Base-by-base conservation (phyloP, 1,284 basidiomycete genomes). In the Tilletia indica region DNA sequence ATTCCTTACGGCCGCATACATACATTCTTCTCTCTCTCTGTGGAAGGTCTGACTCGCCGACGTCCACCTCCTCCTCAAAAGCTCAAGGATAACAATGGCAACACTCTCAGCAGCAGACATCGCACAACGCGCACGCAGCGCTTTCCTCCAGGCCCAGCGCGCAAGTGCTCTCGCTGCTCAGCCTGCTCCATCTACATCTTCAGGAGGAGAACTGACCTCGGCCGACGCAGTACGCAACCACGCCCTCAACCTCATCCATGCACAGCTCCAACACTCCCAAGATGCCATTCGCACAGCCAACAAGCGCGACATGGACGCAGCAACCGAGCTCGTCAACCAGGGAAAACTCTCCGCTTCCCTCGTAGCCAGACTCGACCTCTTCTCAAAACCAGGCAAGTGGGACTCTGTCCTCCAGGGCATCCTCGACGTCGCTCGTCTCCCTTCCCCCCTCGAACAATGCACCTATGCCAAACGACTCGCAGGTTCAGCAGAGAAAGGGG, bases 381-480 rank as follows among this genome's bases (percentile, higher is more conserved):
- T 88, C 70, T 89, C 89, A 71, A 85, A 84, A 47, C 88, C 90
- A 14, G 93, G 93, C 77, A 99, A 99, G 86, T 99, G 93, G 92
- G 91, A 93, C 56, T 89, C 91, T 0, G 96, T 98, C 91, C 87
- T 99, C 4, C 90, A 93, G 75, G 96, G 96, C 19, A 88, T 99
- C 51, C 84, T 88, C 11, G 94, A 97, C 79, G 95, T 99, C 6
- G 93, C 93, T 5, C 84, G 86, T 3, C 89, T 99, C 11, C 90
- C 91, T 0, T 92, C 94, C 82, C 96, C 97, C 1, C 93, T 91
- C 2, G 96, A 94, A 6, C 86, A 89, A 45, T 90, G 97, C 38
- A 90, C 92, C 0, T 97, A 96, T 83, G 94, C 96, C 0, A 91
- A 90, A 21, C 89, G 92, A 79, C 87, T 99, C 38, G 94, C 96